Evolutionary conservation across 495 filamentous ascomycete species (phyloP), one percentile per base, ranked within the genome.

Genomic region (Penicillium daleae): DNA sequence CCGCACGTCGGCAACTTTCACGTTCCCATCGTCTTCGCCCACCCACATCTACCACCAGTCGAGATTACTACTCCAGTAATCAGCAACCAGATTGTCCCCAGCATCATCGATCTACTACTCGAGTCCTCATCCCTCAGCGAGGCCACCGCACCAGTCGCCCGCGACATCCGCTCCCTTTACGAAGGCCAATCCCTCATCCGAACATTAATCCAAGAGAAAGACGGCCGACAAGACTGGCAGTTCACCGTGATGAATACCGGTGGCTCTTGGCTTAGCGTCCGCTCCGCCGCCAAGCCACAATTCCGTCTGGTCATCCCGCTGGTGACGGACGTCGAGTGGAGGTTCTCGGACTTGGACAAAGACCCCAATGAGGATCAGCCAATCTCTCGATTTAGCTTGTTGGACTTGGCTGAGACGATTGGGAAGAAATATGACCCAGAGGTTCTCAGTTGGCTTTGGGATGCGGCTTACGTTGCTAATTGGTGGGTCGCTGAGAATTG

Each of bases 221-320:
- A 77, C 40, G 77, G 76, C 51, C 72, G 74, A 21, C 68, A 78
- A 57, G 69, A 76, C 55, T 83, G 79, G 80, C 79, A 83, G 57
- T 82, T 82, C 63, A 80, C 76, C 31, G 79, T 82, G 56, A 78
- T 83, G 67, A 83, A 83, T 63, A 80, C 81, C 0, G 81, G 81
- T n/a, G 78, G 80, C 1, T 73, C 78, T 1, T 74, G 76, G 71
- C 69, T 84, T 1, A 73, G 75, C 7, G 72, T 82, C 13, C 76
- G 77, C 3, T 81, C 78, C 8, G 78, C 80, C 7, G 75, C 72
- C 2, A 63, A 67, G 8, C 76, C 78, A 0, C 70, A 71, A n/a
- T 78, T 66, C 61, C 73, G 81, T 19, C 71, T 84, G 2, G 77
- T 83, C 13, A 66, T 83, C 29, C 80, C 81, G 5, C 71, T 84